Conservation (phyloP, 2,329 filamentous ascomycete species). For the Exophiala sideris region DNA sequence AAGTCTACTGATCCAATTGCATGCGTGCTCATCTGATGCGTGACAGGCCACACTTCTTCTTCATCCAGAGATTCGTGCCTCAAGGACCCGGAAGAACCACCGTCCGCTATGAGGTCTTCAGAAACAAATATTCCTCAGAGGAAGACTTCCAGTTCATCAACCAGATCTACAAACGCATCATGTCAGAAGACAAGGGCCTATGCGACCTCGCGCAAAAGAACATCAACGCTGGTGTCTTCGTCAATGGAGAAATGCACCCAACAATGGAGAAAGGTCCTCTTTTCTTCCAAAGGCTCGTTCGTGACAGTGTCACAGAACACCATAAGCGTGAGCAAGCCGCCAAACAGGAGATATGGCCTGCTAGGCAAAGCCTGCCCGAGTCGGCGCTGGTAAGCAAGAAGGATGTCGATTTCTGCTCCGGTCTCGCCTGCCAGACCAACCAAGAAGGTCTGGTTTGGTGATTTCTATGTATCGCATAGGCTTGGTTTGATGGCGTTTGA, state of each 20-base stretch:
- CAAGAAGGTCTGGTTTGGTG: constrained; percentile 10
- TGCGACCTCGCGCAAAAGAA: constrained; percentile 60
- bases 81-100: constrained; percentile 47
- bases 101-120: constrained; percentile 63
- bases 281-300: constrained; percentile 53
- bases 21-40: not conserved
- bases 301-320: constrained; percentile 50
- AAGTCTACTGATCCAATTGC: not conserved
- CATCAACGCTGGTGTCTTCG: constrained; percentile 58
- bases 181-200: constrained; percentile 62
- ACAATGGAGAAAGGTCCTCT: constrained; percentile 57
- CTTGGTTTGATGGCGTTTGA: not conserved
- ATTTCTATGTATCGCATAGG: not conserved
- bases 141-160: constrained; percentile 57
- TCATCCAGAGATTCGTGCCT: constrained; percentile 61
- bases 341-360: constrained; percentile 52
- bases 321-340: constrained; percentile 44
- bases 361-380: constrained; percentile 32
- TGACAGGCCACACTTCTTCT: constrained; percentile 57
- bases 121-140: constrained; percentile 57
- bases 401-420: constrained; percentile 25
- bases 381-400: constrained; percentile 30
- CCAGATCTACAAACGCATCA: constrained; percentile 61
- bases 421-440: constrained; percentile 7
- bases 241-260: constrained; percentile 62